Evolutionary conservation across 2,329 filamentous ascomycete species (phyloP).

Genomic region (Hypomyces rosellus): DNA sequence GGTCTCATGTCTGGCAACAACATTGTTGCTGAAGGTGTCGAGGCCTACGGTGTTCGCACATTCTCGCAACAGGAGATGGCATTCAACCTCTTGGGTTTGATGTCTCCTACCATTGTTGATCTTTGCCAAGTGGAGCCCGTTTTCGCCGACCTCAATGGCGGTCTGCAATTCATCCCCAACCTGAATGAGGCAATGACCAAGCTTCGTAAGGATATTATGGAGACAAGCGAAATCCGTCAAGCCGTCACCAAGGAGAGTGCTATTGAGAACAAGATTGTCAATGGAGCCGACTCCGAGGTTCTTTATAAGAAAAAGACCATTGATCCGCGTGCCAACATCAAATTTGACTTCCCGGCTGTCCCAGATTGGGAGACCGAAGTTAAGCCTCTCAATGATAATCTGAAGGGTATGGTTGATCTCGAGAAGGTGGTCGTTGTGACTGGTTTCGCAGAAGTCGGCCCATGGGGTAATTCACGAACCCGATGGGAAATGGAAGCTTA

Average conservation of each 20-base stretch:
- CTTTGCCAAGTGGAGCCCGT: slow-evolving; percentile 94
- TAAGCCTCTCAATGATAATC: slow-evolving; percentile 76
- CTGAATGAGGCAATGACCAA: slow-evolving; percentile 91
- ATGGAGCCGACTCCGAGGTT: slow-evolving; percentile 85
- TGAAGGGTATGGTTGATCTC: slow-evolving; percentile 97
- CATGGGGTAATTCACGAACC: slow-evolving; percentile 97
- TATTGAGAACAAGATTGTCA: slow-evolving; percentile 95
- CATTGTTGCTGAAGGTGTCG: slow-evolving; percentile 91
- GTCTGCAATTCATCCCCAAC: slow-evolving; percentile 94
- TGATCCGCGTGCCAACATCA: slow-evolving; percentile 93
- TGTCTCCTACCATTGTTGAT: slow-evolving; percentile 90
- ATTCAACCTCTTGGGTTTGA: slow-evolving; percentile 93
- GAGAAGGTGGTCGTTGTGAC: slow-evolving; percentile 98
- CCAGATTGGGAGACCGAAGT: slow-evolving; percentile 91
- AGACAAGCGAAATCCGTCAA: slow-evolving; percentile 87
- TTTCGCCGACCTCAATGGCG: slow-evolving; percentile 95
- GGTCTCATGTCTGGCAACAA: slow-evolving; percentile 98
- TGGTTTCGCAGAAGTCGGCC: slow-evolving; percentile 91
- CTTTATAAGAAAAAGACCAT: slow-evolving; percentile 93
- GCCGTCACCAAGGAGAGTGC: slow-evolving; percentile 94
- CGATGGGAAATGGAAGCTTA: slow-evolving; percentile 99
- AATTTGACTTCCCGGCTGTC: slow-evolving; percentile 87
- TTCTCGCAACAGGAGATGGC: slow-evolving; percentile 99
- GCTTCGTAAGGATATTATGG: slow-evolving; percentile 88
- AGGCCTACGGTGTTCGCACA: slow-evolving; percentile 92